Conservation (phyloP, 2,329 filamentous ascomycete species). For the Colletotrichum tabaci region DNA sequence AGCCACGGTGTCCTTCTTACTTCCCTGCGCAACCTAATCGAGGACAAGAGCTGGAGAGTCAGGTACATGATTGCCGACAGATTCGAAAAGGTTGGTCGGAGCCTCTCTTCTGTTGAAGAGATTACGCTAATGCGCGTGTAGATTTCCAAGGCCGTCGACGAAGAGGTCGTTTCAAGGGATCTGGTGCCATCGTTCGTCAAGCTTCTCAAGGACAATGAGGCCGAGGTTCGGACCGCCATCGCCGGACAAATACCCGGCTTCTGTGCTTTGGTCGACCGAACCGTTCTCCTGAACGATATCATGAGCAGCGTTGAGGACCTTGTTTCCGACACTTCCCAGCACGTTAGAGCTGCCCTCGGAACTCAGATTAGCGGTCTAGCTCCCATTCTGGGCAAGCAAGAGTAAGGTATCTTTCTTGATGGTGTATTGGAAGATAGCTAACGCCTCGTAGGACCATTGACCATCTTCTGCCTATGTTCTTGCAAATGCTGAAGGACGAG, state of each 20-base stretch:
- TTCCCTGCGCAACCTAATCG: constrained; percentile 92
- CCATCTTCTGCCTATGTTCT: constrained; percentile 97
- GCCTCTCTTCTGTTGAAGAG: constrained; percentile 38
- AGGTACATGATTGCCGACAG: constrained; percentile 99
- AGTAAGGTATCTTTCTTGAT: constrained; percentile 75
- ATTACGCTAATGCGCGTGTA: constrained; percentile 53
- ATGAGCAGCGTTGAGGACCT: constrained; percentile 97
- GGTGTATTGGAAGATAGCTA: constrained; percentile 10
- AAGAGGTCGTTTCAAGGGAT: constrained; percentile 94
- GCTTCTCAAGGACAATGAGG: constrained; percentile 96
- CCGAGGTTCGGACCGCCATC: constrained; percentile 96
- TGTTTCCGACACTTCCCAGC: constrained; percentile 95
- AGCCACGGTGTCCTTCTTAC: constrained; percentile 95
- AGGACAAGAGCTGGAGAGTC: constrained; percentile 99
- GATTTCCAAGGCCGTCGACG: constrained; percentile 98
- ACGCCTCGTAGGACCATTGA: constrained; percentile 81
- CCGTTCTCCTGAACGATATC: constrained; percentile 92
- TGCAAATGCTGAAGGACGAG: constrained; percentile 99
- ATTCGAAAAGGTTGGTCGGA: constrained; percentile 87
- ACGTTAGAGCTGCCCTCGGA: constrained; percentile 94
- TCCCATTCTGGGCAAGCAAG: constrained; percentile 97
- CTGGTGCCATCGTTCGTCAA: constrained; percentile 98
- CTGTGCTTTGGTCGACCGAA: constrained; percentile 89
- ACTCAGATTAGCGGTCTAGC: constrained; percentile 98
- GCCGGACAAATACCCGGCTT: constrained; percentile 98